These are phyloP conservation scores for Bjerkandera adusta DNA, from an alignment of 1,284 basidiomycete species.

Conservation along the genomic window DNA sequence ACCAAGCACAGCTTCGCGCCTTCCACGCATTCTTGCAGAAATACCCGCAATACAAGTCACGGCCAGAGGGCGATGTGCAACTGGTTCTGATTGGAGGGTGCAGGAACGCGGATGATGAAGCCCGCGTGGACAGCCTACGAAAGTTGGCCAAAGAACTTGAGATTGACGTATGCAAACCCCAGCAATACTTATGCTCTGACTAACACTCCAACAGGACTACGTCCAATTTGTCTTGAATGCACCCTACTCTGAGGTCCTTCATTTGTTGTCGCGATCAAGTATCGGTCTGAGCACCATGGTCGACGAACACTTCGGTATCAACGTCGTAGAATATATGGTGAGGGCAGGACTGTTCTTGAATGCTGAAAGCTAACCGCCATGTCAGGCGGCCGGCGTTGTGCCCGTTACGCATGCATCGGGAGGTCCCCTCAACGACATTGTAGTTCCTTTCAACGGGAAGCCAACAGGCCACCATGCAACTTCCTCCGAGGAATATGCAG, in stretches of 20 bases:
- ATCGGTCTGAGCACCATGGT: conserved; percentile 97
- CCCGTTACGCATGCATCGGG: conserved; percentile 93
- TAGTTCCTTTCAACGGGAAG: conserved; percentile 72
- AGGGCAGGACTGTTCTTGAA: conserved; percentile 24
- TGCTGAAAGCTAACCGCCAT: conserved; percentile 2
- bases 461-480: conserved; percentile 86
- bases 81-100: conserved; percentile 84
- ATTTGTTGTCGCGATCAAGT: conserved; percentile 69
- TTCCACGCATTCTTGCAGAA: conserved; percentile 59
- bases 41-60: conserved; percentile 55
- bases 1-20: conserved; percentile 76
- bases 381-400: conserved; percentile 90
- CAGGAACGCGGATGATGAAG: conserved; percentile 74
- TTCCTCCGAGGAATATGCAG: conserved; percentile 67
- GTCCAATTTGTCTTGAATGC: conserved; percentile 87
- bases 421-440: conserved; percentile 90
- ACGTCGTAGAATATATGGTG: conserved; percentile 97
- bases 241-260: conserved; percentile 68
- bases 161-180: conserved; percentile 50
- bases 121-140: conserved; percentile 64
- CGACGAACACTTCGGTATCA: conserved; percentile 99
- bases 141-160: conserved; percentile 59
- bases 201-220: conserved; percentile 48
- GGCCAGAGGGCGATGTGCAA: conserved; percentile 35
- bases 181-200: background rate